These are phyloP conservation scores for Dichomitus squalens DNA, from an alignment of 1,284 basidiomycete genomes.

Conservation along the genomic window DNA sequence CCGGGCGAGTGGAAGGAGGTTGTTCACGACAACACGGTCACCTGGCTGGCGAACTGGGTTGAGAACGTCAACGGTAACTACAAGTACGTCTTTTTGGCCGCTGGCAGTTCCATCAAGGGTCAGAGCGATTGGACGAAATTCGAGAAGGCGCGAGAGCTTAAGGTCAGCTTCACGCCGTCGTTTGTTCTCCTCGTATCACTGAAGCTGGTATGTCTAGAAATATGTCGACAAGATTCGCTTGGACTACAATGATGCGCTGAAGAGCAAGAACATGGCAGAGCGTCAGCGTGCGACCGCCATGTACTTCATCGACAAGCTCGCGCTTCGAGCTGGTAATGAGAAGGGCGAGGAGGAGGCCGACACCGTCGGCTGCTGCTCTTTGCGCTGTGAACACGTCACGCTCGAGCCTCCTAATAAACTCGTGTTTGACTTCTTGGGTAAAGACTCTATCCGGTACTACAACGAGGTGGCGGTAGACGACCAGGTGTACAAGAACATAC, in stretches of 20 bases:
- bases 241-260: conserved; percentile 85
- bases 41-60: conserved; percentile 97
- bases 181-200: neutral
- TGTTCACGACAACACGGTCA: conserved; percentile 91
- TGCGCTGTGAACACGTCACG: conserved; percentile 94
- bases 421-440: conserved; percentile 95
- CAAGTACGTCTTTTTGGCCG: conserved; percentile 96
- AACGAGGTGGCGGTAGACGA: conserved; percentile 86
- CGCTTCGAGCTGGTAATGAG: conserved; percentile 96
- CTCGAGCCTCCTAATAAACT: conserved; percentile 84
- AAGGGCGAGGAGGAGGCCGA: conserved; percentile 98
- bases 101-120: conserved; percentile 93
- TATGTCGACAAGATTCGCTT: conserved; percentile 88
- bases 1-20: conserved; percentile 87
- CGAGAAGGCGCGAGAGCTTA: conserved; percentile 93
- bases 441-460: conserved; percentile 96
- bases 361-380: conserved; percentile 95
- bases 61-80: conserved; percentile 92
- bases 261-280: conserved; percentile 88
- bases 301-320: conserved; percentile 96
- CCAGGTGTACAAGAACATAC: conserved; percentile 57
- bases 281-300: conserved; percentile 94
- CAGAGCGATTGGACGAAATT: conserved; percentile 97
- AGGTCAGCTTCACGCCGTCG: conserved; percentile 52
- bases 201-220: conserved; percentile 48